Evolutionary conservation across 1,284 basidiomycete species (phyloP).

Genomic region (Stereum hirsutum): DNA sequence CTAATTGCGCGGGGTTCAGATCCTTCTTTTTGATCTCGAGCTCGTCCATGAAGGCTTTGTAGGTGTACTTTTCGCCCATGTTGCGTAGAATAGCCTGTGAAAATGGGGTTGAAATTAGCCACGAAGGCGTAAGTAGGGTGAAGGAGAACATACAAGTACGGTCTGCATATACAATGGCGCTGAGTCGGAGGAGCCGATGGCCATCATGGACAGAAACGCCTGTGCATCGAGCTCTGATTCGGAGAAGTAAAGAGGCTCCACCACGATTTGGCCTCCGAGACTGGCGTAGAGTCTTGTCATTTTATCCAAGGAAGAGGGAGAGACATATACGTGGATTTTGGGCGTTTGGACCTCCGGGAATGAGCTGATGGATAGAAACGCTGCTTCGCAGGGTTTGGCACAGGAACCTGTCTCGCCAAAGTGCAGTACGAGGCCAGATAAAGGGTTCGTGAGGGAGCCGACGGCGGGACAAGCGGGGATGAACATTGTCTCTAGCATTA

Average conservation of each 20-base stretch:
- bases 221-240: slow-evolving; percentile 59
- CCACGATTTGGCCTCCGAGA: slow-evolving; percentile 36
- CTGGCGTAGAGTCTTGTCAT: slow-evolving; percentile 47
- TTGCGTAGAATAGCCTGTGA: slow-evolving; percentile 32
- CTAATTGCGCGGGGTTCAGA: slow-evolving; percentile 43
- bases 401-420: slow-evolving; percentile 55
- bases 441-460: slow-evolving; percentile 40
- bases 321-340: slow-evolving; percentile 49
- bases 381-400: slow-evolving; percentile 54
- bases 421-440: slow-evolving; percentile 58
- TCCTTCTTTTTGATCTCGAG: slow-evolving; percentile 36
- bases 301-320: slow-evolving; percentile 48
- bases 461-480: slow-evolving; percentile 36
- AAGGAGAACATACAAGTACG: slow-evolving; percentile 34
- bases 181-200: slow-evolving; percentile 44
- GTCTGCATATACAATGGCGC: slow-evolving; percentile 62
- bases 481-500: slow-evolving; percentile 59
- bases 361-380: slow-evolving; percentile 41
- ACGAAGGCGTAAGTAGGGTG: background rate
- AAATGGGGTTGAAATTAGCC: slow-evolving; percentile 9
- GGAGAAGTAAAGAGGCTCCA: slow-evolving; percentile 47
- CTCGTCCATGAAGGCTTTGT: slow-evolving; percentile 34
- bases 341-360: slow-evolving; percentile 32
- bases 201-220: slow-evolving; percentile 62
- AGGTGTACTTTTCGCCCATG: slow-evolving; percentile 37